These are phyloP conservation scores for Fallopia convolvulus DNA, from an alignment of 148 eudicot genomes.

Conservation along the genomic window DNA sequence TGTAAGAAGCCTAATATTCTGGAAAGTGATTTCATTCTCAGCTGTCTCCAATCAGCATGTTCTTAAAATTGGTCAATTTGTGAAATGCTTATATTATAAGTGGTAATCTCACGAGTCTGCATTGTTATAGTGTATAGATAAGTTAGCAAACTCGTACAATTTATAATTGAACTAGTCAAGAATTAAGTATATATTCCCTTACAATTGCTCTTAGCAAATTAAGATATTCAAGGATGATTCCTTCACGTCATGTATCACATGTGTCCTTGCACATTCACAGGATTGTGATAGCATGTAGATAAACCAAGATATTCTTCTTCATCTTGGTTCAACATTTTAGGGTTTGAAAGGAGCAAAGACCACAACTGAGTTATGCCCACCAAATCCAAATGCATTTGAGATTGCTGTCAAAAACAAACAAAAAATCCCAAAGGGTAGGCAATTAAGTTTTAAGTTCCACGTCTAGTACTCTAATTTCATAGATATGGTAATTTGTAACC, in stretches of 20 bases:
- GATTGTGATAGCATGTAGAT: background rate
- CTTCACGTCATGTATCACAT: background rate
- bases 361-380: constrained; percentile 51
- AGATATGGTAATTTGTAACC: too few species aligned
- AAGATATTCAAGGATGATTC: background rate
- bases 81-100: background rate
- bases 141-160: background rate
- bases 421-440: background rate
- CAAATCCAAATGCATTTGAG: constrained; percentile 59
- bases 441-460: background rate
- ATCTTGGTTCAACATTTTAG: background rate
- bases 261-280: background rate
- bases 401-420: constrained; percentile 28
- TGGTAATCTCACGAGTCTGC: background rate
- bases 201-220: background rate
- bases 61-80: background rate
- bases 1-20: too few species aligned
- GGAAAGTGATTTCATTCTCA: too few species aligned
- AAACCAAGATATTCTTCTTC: background rate
- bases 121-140: background rate
- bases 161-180: background rate
- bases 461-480: too few species aligned
- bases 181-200: background rate
- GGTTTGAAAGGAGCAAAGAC: constrained; percentile 46
- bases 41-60: background rate